Base-by-base conservation (phyloP, 257 asterid species). In the Ligustrum vulgare region DNA sequence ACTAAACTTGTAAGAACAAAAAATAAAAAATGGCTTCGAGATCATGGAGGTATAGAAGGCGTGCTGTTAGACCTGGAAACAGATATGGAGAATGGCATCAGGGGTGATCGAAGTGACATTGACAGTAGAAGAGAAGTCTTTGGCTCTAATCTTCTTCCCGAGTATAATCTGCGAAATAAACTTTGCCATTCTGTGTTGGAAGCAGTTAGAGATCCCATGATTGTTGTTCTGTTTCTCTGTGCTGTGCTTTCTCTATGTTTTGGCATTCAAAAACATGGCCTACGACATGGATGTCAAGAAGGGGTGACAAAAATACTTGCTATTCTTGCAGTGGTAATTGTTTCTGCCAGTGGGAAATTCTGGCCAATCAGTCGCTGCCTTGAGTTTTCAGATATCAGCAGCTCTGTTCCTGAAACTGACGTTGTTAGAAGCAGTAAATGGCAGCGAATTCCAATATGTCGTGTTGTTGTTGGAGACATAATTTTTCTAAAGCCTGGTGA, bases 401-500 rank as follows among this genome's bases (percentile, higher is more conserved):
- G 70, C 69, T 79, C 71, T 15, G 74, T 78, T 10, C 87, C 73
- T 6, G 22, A 69, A 11, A 80, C 80, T 0, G 87, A 85, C 65
- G 86, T 79, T 23, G 79, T 83, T n/a, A 80, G 89, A 71, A 62
- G 77, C n/a, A 80, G 81, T 5, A 78, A 77, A 49, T 64, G 87
- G 22, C 82, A 79, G 62, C 72, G 69, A 10, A 70, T 83, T 47
- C 80, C 88, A 0, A 82, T 84, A 9, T 82, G 78, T 25, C 78
- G 78, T 8, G 77, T 86, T 8, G 85, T 86, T 1, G 90, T 84
- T 15, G 90, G 90, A 71, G 90, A 86, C 37, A 37, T 86, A 22
- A 81, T 82, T 62, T 82, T 75, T 75, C 75, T 86, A 74, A 84
- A 82, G 74, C 85, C 81, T 45, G 90, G 90, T 5, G 90, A 84